phyloP scores from a whole-genome alignment of 2,329 filamentous ascomycete species.

The Thielaviopsis cerberus region DNA sequence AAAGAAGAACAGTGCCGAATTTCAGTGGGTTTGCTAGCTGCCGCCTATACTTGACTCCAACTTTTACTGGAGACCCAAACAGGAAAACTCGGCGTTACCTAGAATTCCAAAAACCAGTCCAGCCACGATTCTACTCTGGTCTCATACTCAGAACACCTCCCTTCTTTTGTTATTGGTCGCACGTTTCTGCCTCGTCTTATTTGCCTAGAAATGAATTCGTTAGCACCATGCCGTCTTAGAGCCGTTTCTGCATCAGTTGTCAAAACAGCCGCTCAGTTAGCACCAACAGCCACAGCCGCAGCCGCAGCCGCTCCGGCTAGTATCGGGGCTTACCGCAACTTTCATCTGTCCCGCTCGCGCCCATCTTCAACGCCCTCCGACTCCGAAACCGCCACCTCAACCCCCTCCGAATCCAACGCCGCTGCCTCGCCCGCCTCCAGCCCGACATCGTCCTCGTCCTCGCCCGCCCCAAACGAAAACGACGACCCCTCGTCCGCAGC shows the following conservation, averaged over 20 bases:
- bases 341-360: neutral
- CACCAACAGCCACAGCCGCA: neutral
- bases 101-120: neutral
- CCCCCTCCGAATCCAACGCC: neutral
- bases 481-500: neutral
- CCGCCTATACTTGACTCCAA: no score
- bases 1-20: no score
- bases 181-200: neutral
- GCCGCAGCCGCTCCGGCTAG: neutral
- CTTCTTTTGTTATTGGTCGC: neutral
- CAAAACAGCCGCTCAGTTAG: neutral
- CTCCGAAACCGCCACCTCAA: no score
- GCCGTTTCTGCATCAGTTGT: neutral
- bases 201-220: neutral
- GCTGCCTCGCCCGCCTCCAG: neutral
- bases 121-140: neutral
- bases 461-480: neutral
- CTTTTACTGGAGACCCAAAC: no score
- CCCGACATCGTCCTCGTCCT: neutral
- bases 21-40: no score
- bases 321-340: neutral
- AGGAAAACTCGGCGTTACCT: no score
- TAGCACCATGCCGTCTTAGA: slow-evolving; percentile 2
- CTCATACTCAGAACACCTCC: neutral
- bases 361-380: neutral